Percentiles rank a stretch among this genome's conserved stretches.
phyloP scores from a whole-genome alignment of 2,329 filamentous ascomycete genomes.

The Botrytis squamosa region DNA sequence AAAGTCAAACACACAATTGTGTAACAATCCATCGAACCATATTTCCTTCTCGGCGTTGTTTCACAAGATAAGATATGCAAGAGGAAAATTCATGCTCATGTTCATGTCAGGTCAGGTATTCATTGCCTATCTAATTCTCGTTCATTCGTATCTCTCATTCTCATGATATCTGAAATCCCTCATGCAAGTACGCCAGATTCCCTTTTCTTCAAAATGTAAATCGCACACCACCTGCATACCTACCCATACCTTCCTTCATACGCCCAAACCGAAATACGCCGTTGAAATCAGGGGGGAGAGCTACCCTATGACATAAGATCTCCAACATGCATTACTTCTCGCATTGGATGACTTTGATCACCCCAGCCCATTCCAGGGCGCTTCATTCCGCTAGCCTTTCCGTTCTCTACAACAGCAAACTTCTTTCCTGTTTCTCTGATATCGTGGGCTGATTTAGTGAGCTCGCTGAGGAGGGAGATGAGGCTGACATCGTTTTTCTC shows the following conservation, averaged over 20 bases:
- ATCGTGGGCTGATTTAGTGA: conserved; percentile 70
- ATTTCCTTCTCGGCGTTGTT: not conserved
- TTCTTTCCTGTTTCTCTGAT: conserved; percentile 76
- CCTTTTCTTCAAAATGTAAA: not conserved
- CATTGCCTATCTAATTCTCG: conserved; percentile 13
- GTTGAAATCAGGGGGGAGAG: not conserved
- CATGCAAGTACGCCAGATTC: conserved; percentile 12
- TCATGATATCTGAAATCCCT: conserved; percentile 3
- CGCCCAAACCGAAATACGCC: conserved; percentile 13
- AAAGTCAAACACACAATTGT: not conserved
- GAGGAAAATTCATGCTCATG: not conserved
- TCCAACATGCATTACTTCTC: conserved; percentile 23
- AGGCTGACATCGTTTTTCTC: conserved; percentile 84
- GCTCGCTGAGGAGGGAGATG: conserved; percentile 69
- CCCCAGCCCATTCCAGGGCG: conserved; percentile 18
- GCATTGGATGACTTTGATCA: conserved; percentile 10
- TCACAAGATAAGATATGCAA: not conserved
- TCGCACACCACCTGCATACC: conserved; percentile 12
- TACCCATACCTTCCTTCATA: conserved; percentile 7
- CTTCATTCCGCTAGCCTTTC: conserved; percentile 11
- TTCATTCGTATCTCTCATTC: conserved; percentile 20
- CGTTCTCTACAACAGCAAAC: conserved; percentile 55
- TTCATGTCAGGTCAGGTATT: not conserved
- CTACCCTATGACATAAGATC: conserved; percentile 22
- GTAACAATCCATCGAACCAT: not conserved